Evolutionary conservation across 371 early-diverging fungal species (phyloP).

Genomic region (Mycotypha africana): DNA sequence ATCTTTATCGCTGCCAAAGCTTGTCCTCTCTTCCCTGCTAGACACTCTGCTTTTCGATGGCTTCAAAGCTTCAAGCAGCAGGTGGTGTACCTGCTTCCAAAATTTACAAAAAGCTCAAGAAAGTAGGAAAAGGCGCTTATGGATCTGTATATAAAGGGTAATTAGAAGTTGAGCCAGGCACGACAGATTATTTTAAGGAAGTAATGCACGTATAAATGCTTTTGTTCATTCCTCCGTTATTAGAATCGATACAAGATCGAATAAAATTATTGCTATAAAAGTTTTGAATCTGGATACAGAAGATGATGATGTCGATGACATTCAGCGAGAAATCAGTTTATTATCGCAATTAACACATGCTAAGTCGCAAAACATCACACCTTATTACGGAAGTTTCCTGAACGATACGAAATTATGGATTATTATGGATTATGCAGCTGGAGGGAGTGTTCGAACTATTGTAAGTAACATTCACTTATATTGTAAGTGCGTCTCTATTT

Average conservation of each 20-base stretch:
- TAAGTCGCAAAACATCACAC: constrained; percentile 87
- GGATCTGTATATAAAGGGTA: constrained; percentile 56
- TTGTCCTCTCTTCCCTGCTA: too few relatives aligned
- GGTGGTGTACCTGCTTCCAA: constrained; percentile 23
- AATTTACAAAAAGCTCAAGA: constrained; percentile 37
- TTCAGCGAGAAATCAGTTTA: constrained; percentile 89
- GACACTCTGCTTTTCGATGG: too few relatives aligned
- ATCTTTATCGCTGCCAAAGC: too few relatives aligned
- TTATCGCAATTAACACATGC: constrained; percentile 79
- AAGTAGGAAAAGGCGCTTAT: constrained; percentile 51
- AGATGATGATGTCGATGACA: constrained; percentile 95
- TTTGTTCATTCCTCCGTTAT: too few relatives aligned
- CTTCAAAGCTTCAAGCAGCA: constrained; percentile 5
- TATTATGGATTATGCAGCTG: constrained; percentile 96
- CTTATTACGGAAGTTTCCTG: constrained; percentile 89
- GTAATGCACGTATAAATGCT: too few relatives aligned
- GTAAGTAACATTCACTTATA: constrained; percentile 45
- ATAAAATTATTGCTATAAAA: constrained; percentile 88
- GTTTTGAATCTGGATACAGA: constrained; percentile 94
- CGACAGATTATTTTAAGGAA: too few relatives aligned
- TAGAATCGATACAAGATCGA: constrained; percentile 64
- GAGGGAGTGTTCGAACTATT: constrained; percentile 84
- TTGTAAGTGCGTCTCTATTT: too few relatives aligned
- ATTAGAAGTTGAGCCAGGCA: neutral
- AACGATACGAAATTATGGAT: constrained; percentile 95